A percentile compares a stretch with the other conserved stretches of the same genome.
Conservation (phyloP, 306 rosid genomes). For the Lablab purpureus region DNA sequence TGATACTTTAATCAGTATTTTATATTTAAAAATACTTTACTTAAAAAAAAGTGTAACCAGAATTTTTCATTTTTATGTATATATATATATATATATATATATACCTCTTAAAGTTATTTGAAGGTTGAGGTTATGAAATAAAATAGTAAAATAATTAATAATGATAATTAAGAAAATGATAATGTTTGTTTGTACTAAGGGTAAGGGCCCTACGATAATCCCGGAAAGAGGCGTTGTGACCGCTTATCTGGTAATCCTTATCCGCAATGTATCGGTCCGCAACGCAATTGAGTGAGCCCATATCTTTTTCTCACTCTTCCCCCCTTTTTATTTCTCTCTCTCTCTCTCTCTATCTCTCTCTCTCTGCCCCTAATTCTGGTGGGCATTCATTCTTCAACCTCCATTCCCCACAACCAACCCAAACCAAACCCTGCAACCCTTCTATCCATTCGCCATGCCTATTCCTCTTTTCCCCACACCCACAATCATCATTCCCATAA, state of each 20-base stretch:
- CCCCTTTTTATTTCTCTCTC: conserved; percentile 35
- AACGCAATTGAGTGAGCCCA: conserved; percentile 11
- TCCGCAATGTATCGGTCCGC: conserved; percentile 46
- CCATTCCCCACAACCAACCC: background rate
- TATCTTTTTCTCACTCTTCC: conserved; percentile 49
- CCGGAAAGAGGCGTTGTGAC: conserved; percentile 33
- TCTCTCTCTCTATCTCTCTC: conserved; percentile 34
- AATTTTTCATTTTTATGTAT: no score
- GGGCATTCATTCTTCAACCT: conserved; percentile 40
- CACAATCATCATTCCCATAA: conserved; percentile 44
- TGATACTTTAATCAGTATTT: no score
- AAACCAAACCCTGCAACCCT: no score
- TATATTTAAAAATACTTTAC: no score
- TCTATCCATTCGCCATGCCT: background rate
- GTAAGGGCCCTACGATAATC: conserved; percentile 59
- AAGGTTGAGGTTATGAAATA: background rate
- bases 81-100: background rate
- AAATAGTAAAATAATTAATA: background rate
- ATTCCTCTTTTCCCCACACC: conserved; percentile 48
- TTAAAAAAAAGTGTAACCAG: no score
- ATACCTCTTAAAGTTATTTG: background rate
- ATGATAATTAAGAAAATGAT: background rate
- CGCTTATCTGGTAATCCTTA: conserved; percentile 74
- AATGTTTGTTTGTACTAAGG: background rate
- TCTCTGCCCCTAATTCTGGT: background rate